These are phyloP conservation scores for Pichia kudriavzevii DNA, from an alignment of 1,139 yeast species.

Conservation along the genomic window DNA sequence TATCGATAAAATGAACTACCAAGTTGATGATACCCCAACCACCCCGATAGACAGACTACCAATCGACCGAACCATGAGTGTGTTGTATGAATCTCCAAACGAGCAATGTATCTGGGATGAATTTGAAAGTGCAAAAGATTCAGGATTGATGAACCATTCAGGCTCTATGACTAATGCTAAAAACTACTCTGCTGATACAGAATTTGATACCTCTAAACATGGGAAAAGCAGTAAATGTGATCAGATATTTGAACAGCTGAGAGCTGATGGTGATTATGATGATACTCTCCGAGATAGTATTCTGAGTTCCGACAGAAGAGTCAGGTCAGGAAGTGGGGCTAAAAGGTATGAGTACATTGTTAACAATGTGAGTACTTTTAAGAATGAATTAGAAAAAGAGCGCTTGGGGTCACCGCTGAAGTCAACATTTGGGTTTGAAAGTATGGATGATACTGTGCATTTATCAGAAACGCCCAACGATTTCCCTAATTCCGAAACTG, in stretches of 20 bases:
- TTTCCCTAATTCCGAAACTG: too few species aligned
- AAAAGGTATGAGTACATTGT: constrained; percentile 16
- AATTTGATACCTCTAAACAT: too few species aligned
- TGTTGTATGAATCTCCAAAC: constrained; percentile 16
- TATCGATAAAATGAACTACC: constrained; percentile 11
- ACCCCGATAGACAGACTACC: constrained; percentile 8
- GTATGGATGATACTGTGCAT: too few species aligned
- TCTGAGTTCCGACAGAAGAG: constrained; percentile 7
- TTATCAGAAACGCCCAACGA: too few species aligned
- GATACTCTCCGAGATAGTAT: background rate
- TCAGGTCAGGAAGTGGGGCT: constrained; percentile 16
- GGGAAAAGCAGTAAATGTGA: constrained; percentile 1
- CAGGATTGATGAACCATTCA: constrained; percentile 5
- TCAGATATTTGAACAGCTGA: constrained; percentile 1
- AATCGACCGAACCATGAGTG: constrained; percentile 16
- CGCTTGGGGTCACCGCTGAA: constrained; percentile 8
- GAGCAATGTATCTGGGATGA: constrained; percentile 15
- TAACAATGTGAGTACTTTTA: constrained; percentile 13
- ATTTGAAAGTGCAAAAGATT: constrained; percentile 8
- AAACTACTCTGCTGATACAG: too few species aligned
- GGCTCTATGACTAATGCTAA: too few species aligned
- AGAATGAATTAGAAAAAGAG: constrained; percentile 11
- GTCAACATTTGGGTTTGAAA: constrained; percentile 1
- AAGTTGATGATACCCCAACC: constrained; percentile 5
- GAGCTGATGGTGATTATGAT: constrained; percentile 1